These are phyloP conservation scores for Grosmannia huntii DNA, from an alignment of 2,329 filamentous ascomycete species.

Conservation along the genomic window DNA sequence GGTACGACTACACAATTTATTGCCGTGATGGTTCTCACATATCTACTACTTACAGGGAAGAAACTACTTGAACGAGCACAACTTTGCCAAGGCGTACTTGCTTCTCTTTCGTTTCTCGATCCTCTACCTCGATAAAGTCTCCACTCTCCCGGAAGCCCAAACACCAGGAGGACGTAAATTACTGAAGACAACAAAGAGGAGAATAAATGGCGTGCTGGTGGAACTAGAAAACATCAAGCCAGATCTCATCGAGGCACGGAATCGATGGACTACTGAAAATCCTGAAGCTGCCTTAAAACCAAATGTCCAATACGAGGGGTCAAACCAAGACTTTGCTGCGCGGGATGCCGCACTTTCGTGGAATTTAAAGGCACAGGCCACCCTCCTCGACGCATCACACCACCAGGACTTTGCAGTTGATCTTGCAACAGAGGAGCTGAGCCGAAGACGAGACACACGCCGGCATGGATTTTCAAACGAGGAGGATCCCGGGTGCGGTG, in stretches of 20 bases:
- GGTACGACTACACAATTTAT: not conserved
- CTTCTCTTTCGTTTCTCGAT: slow-evolving; percentile 81
- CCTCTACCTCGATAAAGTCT: slow-evolving; percentile 66
- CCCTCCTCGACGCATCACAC: slow-evolving; percentile 55
- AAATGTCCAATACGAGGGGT: slow-evolving; percentile 14
- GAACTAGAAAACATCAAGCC: slow-evolving; percentile 71
- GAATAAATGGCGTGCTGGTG: slow-evolving; percentile 45
- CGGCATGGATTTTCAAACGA: slow-evolving; percentile 44
- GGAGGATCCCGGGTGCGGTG: slow-evolving; percentile 29
- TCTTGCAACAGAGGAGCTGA: slow-evolving; percentile 60
- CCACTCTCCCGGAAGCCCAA: slow-evolving; percentile 62
- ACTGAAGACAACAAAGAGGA: slow-evolving; percentile 38
- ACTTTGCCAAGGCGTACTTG: slow-evolving; percentile 79
- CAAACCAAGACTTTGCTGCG: slow-evolving; percentile 28
- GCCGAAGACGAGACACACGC: slow-evolving; percentile 43
- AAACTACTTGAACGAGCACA: slow-evolving; percentile 75
- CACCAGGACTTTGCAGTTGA: slow-evolving; percentile 66
- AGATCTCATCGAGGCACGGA: slow-evolving; percentile 56
- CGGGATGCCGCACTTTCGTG: slow-evolving; percentile 47
- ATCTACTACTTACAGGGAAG: slow-evolving; percentile 43
- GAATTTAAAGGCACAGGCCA: slow-evolving; percentile 27
- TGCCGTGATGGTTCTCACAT: not conserved
- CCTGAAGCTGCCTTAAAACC: not conserved
- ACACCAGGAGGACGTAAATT: slow-evolving; percentile 51
- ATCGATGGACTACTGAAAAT: slow-evolving; percentile 49